phyloP scores from a whole-genome alignment of 768 basidiomycete species.

The Chiua virens region DNA sequence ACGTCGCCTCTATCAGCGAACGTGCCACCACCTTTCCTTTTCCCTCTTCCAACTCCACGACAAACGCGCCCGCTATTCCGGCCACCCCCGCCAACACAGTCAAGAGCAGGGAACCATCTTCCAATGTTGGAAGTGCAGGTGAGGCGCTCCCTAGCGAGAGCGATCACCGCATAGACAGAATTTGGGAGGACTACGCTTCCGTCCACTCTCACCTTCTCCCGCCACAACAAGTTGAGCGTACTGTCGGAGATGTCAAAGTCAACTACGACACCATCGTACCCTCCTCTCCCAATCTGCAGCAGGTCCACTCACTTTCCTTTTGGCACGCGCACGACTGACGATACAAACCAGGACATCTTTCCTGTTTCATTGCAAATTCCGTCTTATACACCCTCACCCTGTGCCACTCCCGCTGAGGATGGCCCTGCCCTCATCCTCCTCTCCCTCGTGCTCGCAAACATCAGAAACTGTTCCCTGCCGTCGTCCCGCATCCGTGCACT shows the following conservation, averaged over 20 bases:
- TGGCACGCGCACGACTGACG: background rate
- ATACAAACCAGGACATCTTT: slow-evolving; percentile 59
- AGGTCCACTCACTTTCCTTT: slow-evolving; percentile 39
- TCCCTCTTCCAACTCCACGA: slow-evolving; percentile 29
- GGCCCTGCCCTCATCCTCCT: slow-evolving; percentile 89
- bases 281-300: slow-evolving; percentile 55
- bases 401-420: slow-evolving; percentile 70
- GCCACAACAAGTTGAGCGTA: slow-evolving; percentile 43
- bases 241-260: slow-evolving; percentile 53
- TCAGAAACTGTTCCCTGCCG: slow-evolving; percentile 83
- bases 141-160: slow-evolving; percentile 70
- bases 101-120: slow-evolving; percentile 15
- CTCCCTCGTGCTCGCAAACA: slow-evolving; percentile 82
- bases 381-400: slow-evolving; percentile 39
- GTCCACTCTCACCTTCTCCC: slow-evolving; percentile 67
- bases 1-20: slow-evolving; percentile 79
- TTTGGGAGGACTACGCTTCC: slow-evolving; percentile 87
- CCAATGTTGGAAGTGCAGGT: slow-evolving; percentile 22
- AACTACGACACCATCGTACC: slow-evolving; percentile 41
- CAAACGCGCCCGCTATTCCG: slow-evolving; percentile 31
- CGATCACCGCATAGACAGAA: slow-evolving; percentile 78
- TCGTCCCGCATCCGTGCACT: slow-evolving; percentile 84
- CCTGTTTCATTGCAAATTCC: slow-evolving; percentile 73
- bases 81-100: slow-evolving; percentile 30
- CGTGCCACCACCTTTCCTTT: slow-evolving; percentile 50